Base-by-base conservation (phyloP, 192 early-diverging fungal species). In the Phycomyces blakesleeanus region DNA sequence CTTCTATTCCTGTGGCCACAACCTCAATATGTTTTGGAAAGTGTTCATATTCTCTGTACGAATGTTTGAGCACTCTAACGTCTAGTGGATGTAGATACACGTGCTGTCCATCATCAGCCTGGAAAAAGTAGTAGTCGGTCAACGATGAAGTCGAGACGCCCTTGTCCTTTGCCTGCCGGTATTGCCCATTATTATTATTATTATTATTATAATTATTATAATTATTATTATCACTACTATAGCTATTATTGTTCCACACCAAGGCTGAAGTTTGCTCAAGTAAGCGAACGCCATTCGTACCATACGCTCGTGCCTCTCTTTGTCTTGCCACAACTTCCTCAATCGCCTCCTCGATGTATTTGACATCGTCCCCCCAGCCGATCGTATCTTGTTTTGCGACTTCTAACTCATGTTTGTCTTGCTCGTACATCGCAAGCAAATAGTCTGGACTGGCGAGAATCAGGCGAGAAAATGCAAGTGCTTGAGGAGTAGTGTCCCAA, bases 51-150 rank as follows among this genome's bases (percentile, higher is more conserved):
- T 57, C 68, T 0, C 76, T 82, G 62, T 85, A 88, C 54, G 93
- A 87, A 40, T 91, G 78, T 54, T 91, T 91, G 49, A 98, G 71
- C 22, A 95, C 83, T 12, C 89, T 88, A 68, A 93, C 91, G 71
- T 95, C 89, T 1, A 97, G 76, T 14, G 96, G 95, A 56, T 98
- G 92, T 51, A 98, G 81, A 67, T 96, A 98, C 22, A 95, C 75
- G 67, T 94, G 93, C 62, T 95, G 94, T 15, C 95, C 96, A 72
- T 94, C 93, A 16, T 81, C 76, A 1, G 89, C 81, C 68, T 96
- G 95, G 66, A 94, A 97, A 68, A 94, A 97, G 76, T 88, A 88
- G 57, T 37, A 69, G 20, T 61, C 47, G 3, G 44, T 47, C 15
- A 47, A 18, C 11, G 44, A 47, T 3, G 44, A 47, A 7, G 44